Base-by-base conservation (phyloP, 2,329 filamentous ascomycete species). In the Calonectria pteridis region DNA sequence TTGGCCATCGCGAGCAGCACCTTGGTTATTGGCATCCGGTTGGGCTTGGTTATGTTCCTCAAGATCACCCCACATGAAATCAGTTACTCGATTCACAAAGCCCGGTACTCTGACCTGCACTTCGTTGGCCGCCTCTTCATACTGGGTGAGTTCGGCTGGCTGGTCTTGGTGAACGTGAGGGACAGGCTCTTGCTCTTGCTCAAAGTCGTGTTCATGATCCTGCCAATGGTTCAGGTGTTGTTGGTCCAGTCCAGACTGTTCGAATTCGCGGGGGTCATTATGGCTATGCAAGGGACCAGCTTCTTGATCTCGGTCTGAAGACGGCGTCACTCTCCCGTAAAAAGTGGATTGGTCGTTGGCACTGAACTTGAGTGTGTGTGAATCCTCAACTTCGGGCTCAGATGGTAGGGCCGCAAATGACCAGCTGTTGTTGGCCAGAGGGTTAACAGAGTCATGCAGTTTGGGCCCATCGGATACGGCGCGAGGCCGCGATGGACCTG, bases 51-150 rank as follows among this genome's bases (percentile, higher is more conserved):
- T 73, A 81, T 75, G 77, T 10, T 83, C 79, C 37, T 89, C 87
- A 6, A 92, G 84, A 46, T 89, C 88, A 11, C 88, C 89, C 90
- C 90, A 93, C 86, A 93, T 90, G 78, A 92, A 93, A 73, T 92
- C 86, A 1, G 90, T 87, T 16, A 93, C 76, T 35, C 81, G 77
- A 28, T 76, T 78, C 18, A 83, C 80, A 31, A 84, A 70, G 28
- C 82, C 82, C 62, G 72, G 73, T 11, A 65, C 69, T 13, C 62
- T 72, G 11, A 69, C 76, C n/a, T 73, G 73, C 18, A 35, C 73
- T 37, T 71, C 72, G 23, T 79, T 76, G 9, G 51, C 55, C 11
- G 66, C 75, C 51, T 75, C 75, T 9, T 71, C 76, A 14, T 53
- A 67, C 37, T 68, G 50, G 9, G 69, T 63, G 31, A 73, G 75